These are phyloP conservation scores for Pouteria glomerata DNA, from an alignment of 148 eudicot genomes.

Conservation along the genomic window DNA sequence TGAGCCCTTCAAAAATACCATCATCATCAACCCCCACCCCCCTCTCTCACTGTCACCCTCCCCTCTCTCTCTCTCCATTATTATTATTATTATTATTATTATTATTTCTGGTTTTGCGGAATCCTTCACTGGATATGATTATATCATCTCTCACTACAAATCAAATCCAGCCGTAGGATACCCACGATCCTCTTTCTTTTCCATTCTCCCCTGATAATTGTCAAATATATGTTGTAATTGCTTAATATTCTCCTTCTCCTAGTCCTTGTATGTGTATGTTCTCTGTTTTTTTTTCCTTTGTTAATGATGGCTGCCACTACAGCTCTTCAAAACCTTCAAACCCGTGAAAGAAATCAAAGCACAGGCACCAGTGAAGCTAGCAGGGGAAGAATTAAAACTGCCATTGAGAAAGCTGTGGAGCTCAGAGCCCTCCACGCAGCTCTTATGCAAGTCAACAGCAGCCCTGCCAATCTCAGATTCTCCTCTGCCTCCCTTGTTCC, in stretches of 20 bases:
- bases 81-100: neutral
- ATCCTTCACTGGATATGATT: constrained; percentile 36
- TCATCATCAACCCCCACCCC: constrained; percentile 5
- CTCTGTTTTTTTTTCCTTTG: constrained; percentile 16
- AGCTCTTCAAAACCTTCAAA: constrained; percentile 15
- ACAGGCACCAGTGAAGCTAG: constrained; percentile 18
- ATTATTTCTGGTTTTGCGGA: constrained; percentile 30
- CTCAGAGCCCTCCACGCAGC: constrained; percentile 87
- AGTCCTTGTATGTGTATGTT: neutral
- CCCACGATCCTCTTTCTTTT: constrained; percentile 17
- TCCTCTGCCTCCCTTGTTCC: constrained; percentile 39
- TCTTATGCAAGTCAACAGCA: constrained; percentile 48
- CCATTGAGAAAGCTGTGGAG: constrained; percentile 84
- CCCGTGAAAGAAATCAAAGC: neutral
- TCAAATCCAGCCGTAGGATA: constrained; percentile 30
- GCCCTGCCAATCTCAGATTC: constrained; percentile 40
- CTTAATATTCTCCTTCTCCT: neutral
- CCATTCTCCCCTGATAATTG: neutral
- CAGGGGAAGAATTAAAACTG: constrained; percentile 54
- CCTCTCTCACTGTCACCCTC: constrained; percentile 5
- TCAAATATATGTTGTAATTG: neutral
- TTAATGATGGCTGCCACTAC: constrained; percentile 36
- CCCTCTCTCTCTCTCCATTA: neutral
- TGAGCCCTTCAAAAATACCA: neutral
- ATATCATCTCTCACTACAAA: constrained; percentile 10